Base-by-base conservation (phyloP, 345 rosid species). In the Microcos paniculata region DNA sequence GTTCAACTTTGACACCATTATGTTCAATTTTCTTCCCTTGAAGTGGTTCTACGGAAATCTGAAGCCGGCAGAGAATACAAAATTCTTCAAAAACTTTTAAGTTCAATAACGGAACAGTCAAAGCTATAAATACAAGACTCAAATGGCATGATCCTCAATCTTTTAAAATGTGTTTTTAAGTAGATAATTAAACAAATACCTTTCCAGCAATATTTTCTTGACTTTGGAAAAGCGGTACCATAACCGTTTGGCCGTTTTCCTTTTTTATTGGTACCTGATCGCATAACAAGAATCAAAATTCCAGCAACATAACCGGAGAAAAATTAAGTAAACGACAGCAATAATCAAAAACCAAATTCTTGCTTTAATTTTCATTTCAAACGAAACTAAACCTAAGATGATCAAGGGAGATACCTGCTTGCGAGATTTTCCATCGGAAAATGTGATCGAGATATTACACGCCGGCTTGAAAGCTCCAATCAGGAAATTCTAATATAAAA, bases 381-480 rank as follows among this genome's bases (percentile, higher is more conserved):
- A 49, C n/a, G n/a, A 56, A 59, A 57, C 13, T 23, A 61, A 62
- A 40, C 23, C 33, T 40, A 2, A 24, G 38, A 43, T 18, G 58
- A 24, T 23, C n/a, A 77, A 69, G 43, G 3, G 23, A 13, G 26
- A 19, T 77, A 93, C 99, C 91, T 92, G 95, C 85, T 93, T 93
- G 59, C 97, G 96, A 55, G 80, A 87, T 80, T 90, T 96, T 14
- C 87, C 98, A 89, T 96, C 97, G 19, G 88, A 51, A 78, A 93
- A 90, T 3, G 91, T 83, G 82, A 92, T 79, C 23, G 90, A 88
- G 77, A 92, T 82, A 72, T 86, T 92, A 81, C 98, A 92, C 0
- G 98, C 89, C 0, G 97, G 99, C 85, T 94, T 96, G 81, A 96
- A 96, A 78, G 99, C 99, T 88, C 97, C 98, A 70, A 94, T 84